Percentiles rank a stretch among this genome's conserved stretches.
These are phyloP conservation scores for Fusarium ambrosium DNA, from an alignment of 2,329 filamentous ascomycete genomes.

Conservation along the genomic window DNA sequence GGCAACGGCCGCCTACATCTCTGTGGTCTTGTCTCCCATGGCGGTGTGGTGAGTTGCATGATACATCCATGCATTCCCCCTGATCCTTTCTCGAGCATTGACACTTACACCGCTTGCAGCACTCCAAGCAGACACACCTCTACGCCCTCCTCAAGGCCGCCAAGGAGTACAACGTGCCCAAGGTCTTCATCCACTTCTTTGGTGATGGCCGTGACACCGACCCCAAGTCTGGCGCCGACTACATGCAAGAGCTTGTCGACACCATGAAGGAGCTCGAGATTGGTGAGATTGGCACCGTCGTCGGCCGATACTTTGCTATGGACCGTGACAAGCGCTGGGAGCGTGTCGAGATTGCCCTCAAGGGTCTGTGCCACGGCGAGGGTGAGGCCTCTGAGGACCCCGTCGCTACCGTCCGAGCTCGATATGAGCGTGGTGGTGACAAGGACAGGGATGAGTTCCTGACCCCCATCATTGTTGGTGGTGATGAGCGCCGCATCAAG, in stretches of 20 bases:
- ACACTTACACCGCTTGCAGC: slow-evolving; percentile 61
- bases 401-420: slow-evolving; percentile 86
- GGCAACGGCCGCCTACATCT: slow-evolving; percentile 94
- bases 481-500: slow-evolving; percentile 87
- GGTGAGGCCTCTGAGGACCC: slow-evolving; percentile 89
- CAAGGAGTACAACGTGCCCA: slow-evolving; percentile 86
- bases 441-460: slow-evolving; percentile 96
- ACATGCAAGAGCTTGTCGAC: slow-evolving; percentile 88
- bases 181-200: slow-evolving; percentile 99
- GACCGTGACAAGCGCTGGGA: slow-evolving; percentile 99
- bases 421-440: slow-evolving; percentile 79
- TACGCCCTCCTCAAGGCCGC: slow-evolving; percentile 89
- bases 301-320: slow-evolving; percentile 98
- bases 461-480: slow-evolving; percentile 95
- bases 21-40: slow-evolving; percentile 92
- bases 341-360: slow-evolving; percentile 88
- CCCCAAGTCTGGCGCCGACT: slow-evolving; percentile 90
- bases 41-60: slow-evolving; percentile 78
- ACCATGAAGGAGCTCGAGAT: slow-evolving; percentile 86
- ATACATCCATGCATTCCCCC: slow-evolving; percentile 1
- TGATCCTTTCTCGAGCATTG: slow-evolving; percentile 4
- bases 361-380: slow-evolving; percentile 87
- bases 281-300: slow-evolving; percentile 91
- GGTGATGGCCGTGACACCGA: slow-evolving; percentile 98
- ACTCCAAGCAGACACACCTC: slow-evolving; percentile 95